These are phyloP conservation scores for Phytopythium sindhum DNA, from an alignment of 352 stramenopile genomes.

Conservation along the genomic window DNA sequence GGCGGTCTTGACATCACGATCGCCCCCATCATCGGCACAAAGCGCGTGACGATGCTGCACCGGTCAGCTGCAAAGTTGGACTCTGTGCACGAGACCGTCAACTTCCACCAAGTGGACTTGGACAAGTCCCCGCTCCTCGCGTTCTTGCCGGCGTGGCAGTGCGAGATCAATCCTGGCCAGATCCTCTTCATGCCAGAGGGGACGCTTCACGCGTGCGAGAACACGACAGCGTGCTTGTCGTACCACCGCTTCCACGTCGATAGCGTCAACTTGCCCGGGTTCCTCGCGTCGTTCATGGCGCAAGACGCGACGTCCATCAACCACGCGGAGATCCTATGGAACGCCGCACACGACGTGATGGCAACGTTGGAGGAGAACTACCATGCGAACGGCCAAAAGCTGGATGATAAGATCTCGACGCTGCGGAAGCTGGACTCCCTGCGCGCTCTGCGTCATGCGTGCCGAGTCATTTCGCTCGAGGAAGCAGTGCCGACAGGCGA, in stretches of 20 bases:
- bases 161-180: conserved; percentile 88
- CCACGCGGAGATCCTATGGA: conserved; percentile 93
- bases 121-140: conserved; percentile 86
- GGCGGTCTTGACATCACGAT: conserved; percentile 93
- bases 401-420: conserved; percentile 36
- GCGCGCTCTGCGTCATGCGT: conserved; percentile 58
- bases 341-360: conserved; percentile 87
- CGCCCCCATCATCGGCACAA: conserved; percentile 88
- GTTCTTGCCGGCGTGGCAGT: conserved; percentile 85
- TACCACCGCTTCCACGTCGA: conserved; percentile 94
- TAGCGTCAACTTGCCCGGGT: conserved; percentile 87
- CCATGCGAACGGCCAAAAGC: conserved; percentile 43
- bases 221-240: conserved; percentile 92
- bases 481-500: conserved; percentile 66
- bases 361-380: conserved; percentile 78
- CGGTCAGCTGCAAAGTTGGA: conserved; percentile 78
- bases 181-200: conserved; percentile 93
- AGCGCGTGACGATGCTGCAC: conserved; percentile 75
- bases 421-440: conserved; percentile 66
- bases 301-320: conserved; percentile 89
- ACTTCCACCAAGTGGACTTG: conserved; percentile 82
- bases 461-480: conserved; percentile 62
- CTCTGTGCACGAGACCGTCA: conserved; percentile 75
- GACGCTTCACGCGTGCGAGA: conserved; percentile 91
- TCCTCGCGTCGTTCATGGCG: conserved; percentile 87